phyloP scores from a whole-genome alignment of 352 stramenopile species.

The Phytophthora citricola region DNA sequence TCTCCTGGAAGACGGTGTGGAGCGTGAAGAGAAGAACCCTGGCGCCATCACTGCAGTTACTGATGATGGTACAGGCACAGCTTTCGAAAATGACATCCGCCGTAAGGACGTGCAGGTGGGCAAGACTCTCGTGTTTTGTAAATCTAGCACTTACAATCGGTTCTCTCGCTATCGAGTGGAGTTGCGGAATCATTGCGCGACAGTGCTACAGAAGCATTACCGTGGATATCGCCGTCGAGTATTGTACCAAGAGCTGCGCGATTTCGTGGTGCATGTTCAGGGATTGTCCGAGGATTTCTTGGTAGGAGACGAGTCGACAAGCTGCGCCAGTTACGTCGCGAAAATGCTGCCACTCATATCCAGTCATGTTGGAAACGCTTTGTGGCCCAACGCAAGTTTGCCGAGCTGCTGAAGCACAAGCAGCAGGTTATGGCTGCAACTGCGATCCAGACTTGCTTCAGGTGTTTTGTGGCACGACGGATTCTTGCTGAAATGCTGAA shows the following conservation, averaged over 20 bases:
- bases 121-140: slow-evolving; percentile 72
- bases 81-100: slow-evolving; percentile 35
- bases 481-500: slow-evolving; percentile 26
- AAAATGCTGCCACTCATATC: slow-evolving; percentile 43
- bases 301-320: slow-evolving; percentile 40
- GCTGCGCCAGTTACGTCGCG: slow-evolving; percentile 37
- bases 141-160: slow-evolving; percentile 60
- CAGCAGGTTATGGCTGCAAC: slow-evolving; percentile 26
- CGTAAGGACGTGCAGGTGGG: slow-evolving; percentile 63
- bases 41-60: slow-evolving; percentile 19
- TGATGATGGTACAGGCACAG: slow-evolving; percentile 14
- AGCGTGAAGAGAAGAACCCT: slow-evolving; percentile 25
- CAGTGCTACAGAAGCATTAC: slow-evolving; percentile 51
- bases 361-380: slow-evolving; percentile 40
- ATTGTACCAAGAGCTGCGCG: slow-evolving; percentile 46
- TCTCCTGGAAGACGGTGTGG: slow-evolving; percentile 33
- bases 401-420: slow-evolving; percentile 29
- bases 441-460: slow-evolving; percentile 37
- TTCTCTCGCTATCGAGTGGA: slow-evolving; percentile 59
- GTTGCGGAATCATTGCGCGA: slow-evolving; percentile 42
- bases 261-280: slow-evolving; percentile 45
- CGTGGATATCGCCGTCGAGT: slow-evolving; percentile 50
- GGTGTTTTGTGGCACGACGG: slow-evolving; percentile 22
- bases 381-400: slow-evolving; percentile 25
- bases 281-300: slow-evolving; percentile 57